Percentiles rank a stretch among this genome's conserved stretches.
These are phyloP conservation scores for Sphaerobolus stellatus DNA, from an alignment of 1,284 basidiomycete species.

Conservation along the genomic window DNA sequence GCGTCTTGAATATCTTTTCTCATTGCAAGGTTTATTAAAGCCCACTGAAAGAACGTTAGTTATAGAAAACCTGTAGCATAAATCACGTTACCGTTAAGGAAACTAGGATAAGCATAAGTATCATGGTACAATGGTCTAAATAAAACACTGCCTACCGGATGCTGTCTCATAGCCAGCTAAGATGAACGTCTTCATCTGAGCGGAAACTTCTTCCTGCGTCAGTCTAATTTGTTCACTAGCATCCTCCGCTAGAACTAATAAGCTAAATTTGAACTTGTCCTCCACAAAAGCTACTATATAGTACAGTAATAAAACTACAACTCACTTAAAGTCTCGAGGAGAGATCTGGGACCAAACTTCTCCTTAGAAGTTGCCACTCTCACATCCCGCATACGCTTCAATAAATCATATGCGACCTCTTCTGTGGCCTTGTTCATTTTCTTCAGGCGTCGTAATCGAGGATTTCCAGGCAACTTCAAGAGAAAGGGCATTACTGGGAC, in stretches of 20 bases:
- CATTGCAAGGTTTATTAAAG: background rate
- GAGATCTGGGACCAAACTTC: constrained; percentile 43
- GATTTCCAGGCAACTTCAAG: constrained; percentile 42
- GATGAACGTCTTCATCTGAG: constrained; percentile 29
- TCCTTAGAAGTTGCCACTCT: constrained; percentile 33
- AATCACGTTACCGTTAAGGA: constrained; percentile 33
- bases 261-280: background rate
- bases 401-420: constrained; percentile 46
- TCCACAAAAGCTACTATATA: constrained; percentile 19
- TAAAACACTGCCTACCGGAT: background rate
- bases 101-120: background rate
- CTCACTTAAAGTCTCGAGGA: constrained; percentile 53
- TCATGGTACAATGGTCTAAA: background rate
- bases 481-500: constrained; percentile 44
- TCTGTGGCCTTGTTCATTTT: constrained; percentile 42
- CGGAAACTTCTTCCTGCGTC: constrained; percentile 65
- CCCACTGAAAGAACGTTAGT: constrained; percentile 34
- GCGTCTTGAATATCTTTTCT: background rate
- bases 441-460: constrained; percentile 31
- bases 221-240: constrained; percentile 42
- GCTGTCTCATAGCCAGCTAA: constrained; percentile 1
- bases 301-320: no score
- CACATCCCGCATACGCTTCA: constrained; percentile 44
- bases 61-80: constrained; percentile 41
- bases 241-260: constrained; percentile 52